A percentile compares a stretch with the other conserved stretches of the same genome.
phyloP scores from a whole-genome alignment of 2,329 filamentous ascomycete genomes.

The Bipolaris gigantea region DNA sequence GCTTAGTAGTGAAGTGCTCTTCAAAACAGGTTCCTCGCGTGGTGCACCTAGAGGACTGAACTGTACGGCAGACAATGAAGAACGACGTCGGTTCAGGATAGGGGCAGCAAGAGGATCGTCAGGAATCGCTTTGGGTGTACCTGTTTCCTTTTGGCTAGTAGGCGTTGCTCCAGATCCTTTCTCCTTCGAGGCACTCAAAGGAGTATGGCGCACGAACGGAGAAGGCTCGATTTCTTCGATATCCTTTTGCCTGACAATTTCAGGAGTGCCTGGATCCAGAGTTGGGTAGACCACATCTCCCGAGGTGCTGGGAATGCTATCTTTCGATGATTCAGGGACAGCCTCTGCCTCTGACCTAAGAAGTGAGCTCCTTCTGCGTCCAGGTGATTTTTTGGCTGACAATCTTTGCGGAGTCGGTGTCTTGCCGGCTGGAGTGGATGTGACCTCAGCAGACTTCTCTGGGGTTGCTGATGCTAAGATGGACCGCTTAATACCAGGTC shows the following conservation, averaged over 20 bases:
- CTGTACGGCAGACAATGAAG: constrained; percentile 38
- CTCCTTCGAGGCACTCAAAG: constrained; percentile 23
- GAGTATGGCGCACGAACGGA: constrained; percentile 36
- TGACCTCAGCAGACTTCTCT: constrained; percentile 19
- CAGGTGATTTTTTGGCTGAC: constrained; percentile 31
- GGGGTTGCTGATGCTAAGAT: constrained; percentile 21
- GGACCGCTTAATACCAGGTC: constrained; percentile 45
- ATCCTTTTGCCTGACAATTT: constrained; percentile 29
- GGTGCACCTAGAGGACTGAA: constrained; percentile 40
- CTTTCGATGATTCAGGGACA: constrained; percentile 17
- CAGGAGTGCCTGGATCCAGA: constrained; percentile 34
- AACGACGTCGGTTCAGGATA: constrained; percentile 40
- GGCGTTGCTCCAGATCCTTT: constrained; percentile 28
- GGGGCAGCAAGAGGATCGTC: constrained; percentile 41
- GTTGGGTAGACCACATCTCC: constrained; percentile 28
- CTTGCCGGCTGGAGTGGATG: constrained; percentile 14
- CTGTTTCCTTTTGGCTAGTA: constrained; percentile 16
- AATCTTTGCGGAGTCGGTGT: constrained; percentile 30
- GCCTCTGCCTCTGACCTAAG: constrained; percentile 8
- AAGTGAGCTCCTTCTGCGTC: constrained; percentile 12
- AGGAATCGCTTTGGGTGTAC: constrained; percentile 24
- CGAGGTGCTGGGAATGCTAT: constrained; percentile 31
- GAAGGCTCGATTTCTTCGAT: constrained; percentile 41
- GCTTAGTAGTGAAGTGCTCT: constrained; percentile 40
- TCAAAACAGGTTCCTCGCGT: constrained; percentile 34